A percentile compares a stretch with the other conserved stretches of the same genome.
Evolutionary conservation across 495 filamentous ascomycete genomes (phyloP).

Genomic region (Tuber umbilicatum): DNA sequence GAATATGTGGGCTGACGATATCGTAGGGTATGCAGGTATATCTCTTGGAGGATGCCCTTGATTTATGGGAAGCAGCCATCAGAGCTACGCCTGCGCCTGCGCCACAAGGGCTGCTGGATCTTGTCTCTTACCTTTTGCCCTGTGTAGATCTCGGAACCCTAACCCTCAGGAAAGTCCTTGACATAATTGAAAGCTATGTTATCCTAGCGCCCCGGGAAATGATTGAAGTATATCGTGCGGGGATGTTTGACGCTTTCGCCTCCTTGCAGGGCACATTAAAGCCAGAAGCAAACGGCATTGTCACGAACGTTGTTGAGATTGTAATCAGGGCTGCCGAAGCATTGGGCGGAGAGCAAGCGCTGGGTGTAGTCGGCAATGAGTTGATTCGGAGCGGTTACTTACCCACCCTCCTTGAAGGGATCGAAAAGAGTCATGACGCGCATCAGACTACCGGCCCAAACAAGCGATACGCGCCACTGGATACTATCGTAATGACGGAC

Average conservation of each 20-base stretch:
- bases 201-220: slow-evolving; percentile 69
- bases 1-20: neutral
- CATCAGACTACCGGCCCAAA: slow-evolving; percentile 73
- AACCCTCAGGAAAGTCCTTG: slow-evolving; percentile 60
- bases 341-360: slow-evolving; percentile 59
- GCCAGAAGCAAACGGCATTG: slow-evolving; percentile 58
- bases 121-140: slow-evolving; percentile 63
- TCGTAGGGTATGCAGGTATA: slow-evolving; percentile 64
- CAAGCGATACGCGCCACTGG: slow-evolving; percentile 55
- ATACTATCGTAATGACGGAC: slow-evolving; percentile 66
- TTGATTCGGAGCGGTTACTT: slow-evolving; percentile 65
- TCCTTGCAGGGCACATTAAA: slow-evolving; percentile 55
- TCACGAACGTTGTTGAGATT: slow-evolving; percentile 62
- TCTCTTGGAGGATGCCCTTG: slow-evolving; percentile 83
- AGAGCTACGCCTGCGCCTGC: slow-evolving; percentile 61
- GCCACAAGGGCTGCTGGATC: slow-evolving; percentile 57
- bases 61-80: slow-evolving; percentile 76
- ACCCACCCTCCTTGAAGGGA: slow-evolving; percentile 58
- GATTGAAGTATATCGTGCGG: slow-evolving; percentile 46
- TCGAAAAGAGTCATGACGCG: slow-evolving; percentile 64
- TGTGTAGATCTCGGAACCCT: slow-evolving; percentile 65
- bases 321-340: slow-evolving; percentile 63
- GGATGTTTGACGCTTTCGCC: slow-evolving; percentile 46
- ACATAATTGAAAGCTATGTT: slow-evolving; percentile 73
- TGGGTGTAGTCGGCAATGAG: slow-evolving; percentile 59